These are phyloP conservation scores for Leccinum variicolor DNA, from an alignment of 768 basidiomycete genomes.

Conservation along the genomic window DNA sequence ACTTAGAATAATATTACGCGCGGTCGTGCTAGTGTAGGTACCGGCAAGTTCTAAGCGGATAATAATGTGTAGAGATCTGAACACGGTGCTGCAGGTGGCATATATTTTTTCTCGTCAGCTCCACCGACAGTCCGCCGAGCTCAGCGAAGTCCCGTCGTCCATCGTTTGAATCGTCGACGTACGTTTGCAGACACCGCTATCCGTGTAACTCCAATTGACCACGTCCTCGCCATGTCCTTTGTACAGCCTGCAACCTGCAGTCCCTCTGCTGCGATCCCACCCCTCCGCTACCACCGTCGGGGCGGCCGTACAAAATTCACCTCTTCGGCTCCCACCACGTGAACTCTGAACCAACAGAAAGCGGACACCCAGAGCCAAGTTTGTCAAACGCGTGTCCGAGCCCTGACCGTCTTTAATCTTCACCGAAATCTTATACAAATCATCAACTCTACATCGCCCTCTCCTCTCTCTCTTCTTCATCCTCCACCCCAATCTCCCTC, in stretches of 20 bases:
- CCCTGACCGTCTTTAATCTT: constrained; percentile 32
- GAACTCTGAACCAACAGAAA: constrained; percentile 28
- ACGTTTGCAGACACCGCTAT: constrained; percentile 21
- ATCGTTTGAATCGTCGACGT: constrained; percentile 14
- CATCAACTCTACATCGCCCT: constrained; percentile 24
- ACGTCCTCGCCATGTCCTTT: constrained; percentile 26
- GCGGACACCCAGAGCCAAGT: constrained; percentile 30
- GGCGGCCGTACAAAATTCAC: constrained; percentile 12
- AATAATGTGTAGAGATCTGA: constrained; percentile 16
- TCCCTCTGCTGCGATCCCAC: not conserved
- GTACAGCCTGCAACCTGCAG: constrained; percentile 6
- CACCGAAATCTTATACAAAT: constrained; percentile 31
- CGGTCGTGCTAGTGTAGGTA: not conserved
- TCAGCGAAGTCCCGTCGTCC: constrained; percentile 31
- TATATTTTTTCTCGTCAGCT: constrained; percentile 16
- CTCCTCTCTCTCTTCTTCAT: constrained; percentile 5
- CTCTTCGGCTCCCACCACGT: constrained; percentile 36
- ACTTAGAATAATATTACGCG: not conserved
- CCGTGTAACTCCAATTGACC: constrained; percentile 14
- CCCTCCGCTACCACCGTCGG: constrained; percentile 22
- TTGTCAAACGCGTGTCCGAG: constrained; percentile 36
- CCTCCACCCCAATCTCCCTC: constrained; percentile 20
- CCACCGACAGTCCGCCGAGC: constrained; percentile 34
- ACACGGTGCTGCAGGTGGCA: constrained; percentile 29
- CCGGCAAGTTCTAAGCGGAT: not conserved